Base-by-base conservation (phyloP, 768 basidiomycete genomes). In the Udeniomyces megalosporus region DNA sequence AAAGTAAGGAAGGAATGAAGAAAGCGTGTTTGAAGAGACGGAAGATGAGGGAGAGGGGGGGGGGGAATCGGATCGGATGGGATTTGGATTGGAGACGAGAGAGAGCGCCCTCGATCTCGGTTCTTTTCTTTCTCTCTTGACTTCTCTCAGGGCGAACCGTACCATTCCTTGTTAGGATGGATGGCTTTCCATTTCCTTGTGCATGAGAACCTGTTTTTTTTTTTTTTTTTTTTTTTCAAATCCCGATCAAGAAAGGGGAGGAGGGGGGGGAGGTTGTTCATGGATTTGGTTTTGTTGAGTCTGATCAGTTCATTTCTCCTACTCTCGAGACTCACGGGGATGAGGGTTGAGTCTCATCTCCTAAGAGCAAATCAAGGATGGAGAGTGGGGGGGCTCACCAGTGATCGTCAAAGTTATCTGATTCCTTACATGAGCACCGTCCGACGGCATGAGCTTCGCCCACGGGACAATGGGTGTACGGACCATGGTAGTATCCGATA, bases 71-170 rank as follows among this genome's bases (percentile, higher is more conserved):
- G 78, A 79, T n/a, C 64, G 58, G 6, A 57, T 60, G 34, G 62
- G 66, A n/a, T 59, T 60, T 20, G 66, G 58, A 7, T 76, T 77
- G 35, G 78, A 80, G 0, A 80, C 81, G 0, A 80, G 82, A 15
- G 80, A 82, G 10, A 78, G 79, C 0, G 79, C 32, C 31, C 15
- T 29, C 20, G 51, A 29, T 20, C 17, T n/a, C n/a, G n/a, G n/a
- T n/a, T n/a, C n/a, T n/a, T n/a, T n/a, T n/a, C n/a, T n/a, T n/a
- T n/a, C n/a, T n/a, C n/a, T n/a, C n/a, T n/a, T n/a, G n/a, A n/a
- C 29, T 49, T 20, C 47, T 20, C 26, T 6, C 26, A 6, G 47
- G 50, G 32, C 15, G 24, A 26, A 35, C 57, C 57, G 57, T 48
- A 58, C 45, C 44, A 58, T 34, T 29, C 26, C 46, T 58, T 22